Conservation (phyloP, 306 rosid species). For the Rosa rugosa region DNA sequence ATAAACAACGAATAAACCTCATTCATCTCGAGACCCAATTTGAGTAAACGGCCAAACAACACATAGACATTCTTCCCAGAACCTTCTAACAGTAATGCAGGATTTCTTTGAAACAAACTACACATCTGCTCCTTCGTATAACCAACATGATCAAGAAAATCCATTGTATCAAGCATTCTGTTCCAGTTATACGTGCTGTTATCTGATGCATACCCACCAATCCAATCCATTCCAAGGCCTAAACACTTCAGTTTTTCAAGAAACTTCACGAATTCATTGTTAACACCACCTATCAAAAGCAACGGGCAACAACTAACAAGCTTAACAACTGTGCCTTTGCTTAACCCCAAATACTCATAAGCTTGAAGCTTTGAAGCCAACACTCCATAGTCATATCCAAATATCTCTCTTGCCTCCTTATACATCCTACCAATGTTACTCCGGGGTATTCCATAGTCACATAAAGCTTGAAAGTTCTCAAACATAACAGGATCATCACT, state of each 20-base stretch:
- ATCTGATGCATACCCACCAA: constrained; percentile 48
- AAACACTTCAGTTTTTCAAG: constrained; percentile 49
- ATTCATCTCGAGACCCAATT: constrained; percentile 50
- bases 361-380: constrained; percentile 50
- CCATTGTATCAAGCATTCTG: constrained; percentile 54
- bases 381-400: constrained; percentile 44
- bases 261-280: constrained; percentile 42
- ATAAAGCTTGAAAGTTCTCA: constrained; percentile 55
- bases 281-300: constrained; percentile 54
- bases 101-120: constrained; percentile 50
- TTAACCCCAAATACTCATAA: constrained; percentile 66
- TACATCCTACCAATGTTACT: constrained; percentile 62
- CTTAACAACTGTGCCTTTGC: constrained; percentile 48
- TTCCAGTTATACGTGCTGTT: constrained; percentile 53
- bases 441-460: constrained; percentile 60
- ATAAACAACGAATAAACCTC: constrained; percentile 42
- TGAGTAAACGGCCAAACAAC: constrained; percentile 47
- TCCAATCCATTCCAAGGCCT: constrained; percentile 60
- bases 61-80: constrained; percentile 53
- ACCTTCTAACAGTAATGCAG: constrained; percentile 55
- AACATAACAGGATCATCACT: constrained; percentile 54
- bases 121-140: constrained; percentile 49
- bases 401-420: constrained; percentile 59
- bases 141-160: constrained; percentile 53
- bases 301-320: constrained; percentile 64